Conservation (phyloP, 768 basidiomycete genomes). For the Mycena latifolia region DNA sequence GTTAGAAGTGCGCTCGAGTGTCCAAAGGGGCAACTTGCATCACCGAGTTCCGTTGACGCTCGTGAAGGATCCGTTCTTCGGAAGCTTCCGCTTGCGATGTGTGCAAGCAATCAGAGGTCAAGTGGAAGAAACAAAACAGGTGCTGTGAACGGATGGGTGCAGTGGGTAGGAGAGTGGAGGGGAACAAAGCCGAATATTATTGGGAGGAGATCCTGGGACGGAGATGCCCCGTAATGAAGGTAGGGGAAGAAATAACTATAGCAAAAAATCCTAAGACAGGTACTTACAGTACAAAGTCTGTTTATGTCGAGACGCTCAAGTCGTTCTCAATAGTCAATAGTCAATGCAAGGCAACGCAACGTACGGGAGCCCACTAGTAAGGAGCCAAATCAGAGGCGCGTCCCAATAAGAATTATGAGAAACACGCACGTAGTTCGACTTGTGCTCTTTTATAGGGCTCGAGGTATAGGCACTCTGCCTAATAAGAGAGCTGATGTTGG, state of each 20-base stretch:
- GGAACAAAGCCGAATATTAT: too few relatives aligned
- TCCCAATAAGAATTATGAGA: neutral
- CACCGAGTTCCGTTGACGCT: constrained; percentile 50
- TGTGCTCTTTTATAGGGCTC: too few relatives aligned
- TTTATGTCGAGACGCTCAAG: constrained; percentile 26
- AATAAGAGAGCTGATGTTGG: too few relatives aligned
- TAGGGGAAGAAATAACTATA: neutral
- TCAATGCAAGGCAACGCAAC: neutral
- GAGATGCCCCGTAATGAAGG: too few relatives aligned
- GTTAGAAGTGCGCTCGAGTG: neutral
- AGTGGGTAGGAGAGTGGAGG: too few relatives aligned
- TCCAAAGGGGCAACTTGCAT: constrained; percentile 44
- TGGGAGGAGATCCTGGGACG: too few relatives aligned
- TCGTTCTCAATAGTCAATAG: neutral
- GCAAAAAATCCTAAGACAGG: too few relatives aligned
- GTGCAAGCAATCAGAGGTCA: constrained; percentile 6
- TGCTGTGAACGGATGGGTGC: too few relatives aligned
- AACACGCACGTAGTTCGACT: constrained; percentile 60
- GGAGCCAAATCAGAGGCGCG: neutral
- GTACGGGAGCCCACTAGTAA: constrained; percentile 32
- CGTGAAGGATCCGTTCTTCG: constrained; percentile 64
- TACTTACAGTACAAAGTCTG: constrained; percentile 67
- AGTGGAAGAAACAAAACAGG: neutral
- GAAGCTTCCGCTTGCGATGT: constrained; percentile 52
- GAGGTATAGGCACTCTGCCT: too few relatives aligned